Conservation (phyloP, 208 protist genomes). For the Leishmania gerbilli region DNA sequence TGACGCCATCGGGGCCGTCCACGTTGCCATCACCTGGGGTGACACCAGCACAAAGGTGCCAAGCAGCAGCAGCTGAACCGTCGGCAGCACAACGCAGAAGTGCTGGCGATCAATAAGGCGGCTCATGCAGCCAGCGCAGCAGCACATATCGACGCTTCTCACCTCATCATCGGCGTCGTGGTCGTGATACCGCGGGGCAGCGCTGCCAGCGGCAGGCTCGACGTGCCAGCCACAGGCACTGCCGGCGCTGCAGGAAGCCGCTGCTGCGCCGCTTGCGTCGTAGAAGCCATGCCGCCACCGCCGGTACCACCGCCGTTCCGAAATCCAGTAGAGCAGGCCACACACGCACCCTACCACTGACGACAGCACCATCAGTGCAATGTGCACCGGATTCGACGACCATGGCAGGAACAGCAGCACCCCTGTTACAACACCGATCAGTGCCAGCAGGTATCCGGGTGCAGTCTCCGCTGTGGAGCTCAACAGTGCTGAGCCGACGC, state of each 20-base stretch:
- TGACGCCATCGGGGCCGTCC: slow-evolving; percentile 14
- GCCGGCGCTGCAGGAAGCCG: not conserved
- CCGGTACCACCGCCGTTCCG: slow-evolving; percentile 8
- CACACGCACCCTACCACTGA: slow-evolving; percentile 43
- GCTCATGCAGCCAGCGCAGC: slow-evolving; percentile 2
- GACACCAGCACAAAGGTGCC: slow-evolving; percentile 70
- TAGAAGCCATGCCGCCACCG: not conserved
- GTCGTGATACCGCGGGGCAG: slow-evolving; percentile 5
- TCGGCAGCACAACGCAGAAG: slow-evolving; percentile 36
- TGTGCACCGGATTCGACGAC: slow-evolving; percentile 58
- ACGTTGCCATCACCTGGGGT: slow-evolving; percentile 64
- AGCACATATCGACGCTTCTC: not conserved
- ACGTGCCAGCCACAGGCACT: not conserved
- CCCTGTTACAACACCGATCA: slow-evolving; percentile 51
- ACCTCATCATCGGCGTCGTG: slow-evolving; percentile 2
- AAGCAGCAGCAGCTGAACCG: slow-evolving; percentile 62
- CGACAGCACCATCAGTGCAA: slow-evolving; percentile 64
- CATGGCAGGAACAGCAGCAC: slow-evolving; percentile 80
- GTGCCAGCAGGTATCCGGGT: slow-evolving; percentile 21
- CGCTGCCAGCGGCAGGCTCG: not conserved
- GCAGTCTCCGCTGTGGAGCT: slow-evolving; percentile 19
- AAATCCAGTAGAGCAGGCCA: slow-evolving; percentile 43
- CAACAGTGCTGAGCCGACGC: slow-evolving; percentile 14
- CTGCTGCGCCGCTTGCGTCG: not conserved
- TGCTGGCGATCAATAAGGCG: slow-evolving; percentile 16